Conservation (phyloP, 495 filamentous ascomycete genomes). For the Niebla homalea region DNA sequence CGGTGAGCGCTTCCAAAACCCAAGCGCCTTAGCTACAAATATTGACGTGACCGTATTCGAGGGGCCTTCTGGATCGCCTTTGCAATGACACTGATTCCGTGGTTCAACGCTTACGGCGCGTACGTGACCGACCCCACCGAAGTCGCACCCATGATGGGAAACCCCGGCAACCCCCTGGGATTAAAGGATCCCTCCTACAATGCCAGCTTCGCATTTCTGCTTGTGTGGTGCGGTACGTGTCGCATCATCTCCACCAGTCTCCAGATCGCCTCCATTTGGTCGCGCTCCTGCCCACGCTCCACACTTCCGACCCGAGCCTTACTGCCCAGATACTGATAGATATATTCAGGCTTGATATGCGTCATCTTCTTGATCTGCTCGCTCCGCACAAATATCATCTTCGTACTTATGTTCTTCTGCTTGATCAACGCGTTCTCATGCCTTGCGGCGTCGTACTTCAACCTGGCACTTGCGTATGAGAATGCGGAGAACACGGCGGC, state of each 20-base stretch:
- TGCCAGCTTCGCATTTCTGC: constrained; percentile 36
- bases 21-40: neutral
- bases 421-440: constrained; percentile 46
- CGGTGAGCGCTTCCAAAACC: constrained; percentile 18
- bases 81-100: constrained; percentile 42
- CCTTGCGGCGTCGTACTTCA: constrained; percentile 43
- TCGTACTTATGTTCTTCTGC: constrained; percentile 52
- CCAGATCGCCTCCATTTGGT: too few species aligned
- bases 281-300: neutral
- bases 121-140: constrained; percentile 24
- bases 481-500: constrained; percentile 13
- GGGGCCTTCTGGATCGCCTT: constrained; percentile 47
- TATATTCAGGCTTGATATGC: constrained; percentile 35
- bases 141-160: constrained; percentile 13
- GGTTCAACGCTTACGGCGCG: constrained; percentile 38
- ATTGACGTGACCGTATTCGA: neutral
- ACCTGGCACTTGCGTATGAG: constrained; percentile 17
- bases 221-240: constrained; percentile 38
- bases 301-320: too few species aligned
- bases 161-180: constrained; percentile 11
- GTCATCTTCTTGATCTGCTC: constrained; percentile 56
- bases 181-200: constrained; percentile 11
- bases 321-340: neutral
- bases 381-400: constrained; percentile 57
- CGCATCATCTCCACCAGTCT: neutral